These are phyloP conservation scores for Dacryopinax spathularia DNA, from an alignment of 768 basidiomycete species.

Conservation along the genomic window DNA sequence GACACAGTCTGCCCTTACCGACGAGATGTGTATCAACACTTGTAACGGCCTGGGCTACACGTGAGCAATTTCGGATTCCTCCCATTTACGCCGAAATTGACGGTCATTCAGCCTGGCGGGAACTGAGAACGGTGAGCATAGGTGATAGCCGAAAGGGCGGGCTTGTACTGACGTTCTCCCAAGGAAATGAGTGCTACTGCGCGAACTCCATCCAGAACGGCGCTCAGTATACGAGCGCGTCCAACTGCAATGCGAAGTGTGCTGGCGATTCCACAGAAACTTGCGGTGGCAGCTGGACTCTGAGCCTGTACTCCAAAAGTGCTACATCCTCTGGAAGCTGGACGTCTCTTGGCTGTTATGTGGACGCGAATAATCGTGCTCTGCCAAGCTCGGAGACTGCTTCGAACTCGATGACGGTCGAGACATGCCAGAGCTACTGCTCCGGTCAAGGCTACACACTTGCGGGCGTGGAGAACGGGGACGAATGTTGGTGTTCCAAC, in stretches of 20 bases:
- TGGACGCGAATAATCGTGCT: no score
- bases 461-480: constrained; percentile 23
- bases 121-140: no score
- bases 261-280: constrained; percentile 20
- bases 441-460: constrained; percentile 21
- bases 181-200: no score
- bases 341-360: no score
- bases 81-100: no score
- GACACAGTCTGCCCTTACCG: not conserved
- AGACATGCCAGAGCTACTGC: constrained; percentile 21
- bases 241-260: constrained; percentile 20
- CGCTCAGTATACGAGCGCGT: constrained; percentile 15
- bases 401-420: constrained; percentile 25
- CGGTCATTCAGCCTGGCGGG: no score
- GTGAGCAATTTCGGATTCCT: no score
- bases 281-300: constrained; percentile 21
- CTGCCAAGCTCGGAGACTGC: no score
- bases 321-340: no score
- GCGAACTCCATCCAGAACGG: constrained; percentile 15
- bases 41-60: not conserved
- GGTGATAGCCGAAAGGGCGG: no score
- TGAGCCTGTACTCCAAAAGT: constrained; percentile 18
- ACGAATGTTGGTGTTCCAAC: constrained; percentile 16
- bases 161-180: no score
- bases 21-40: not conserved